Evolutionary conservation across 331 rosid species (phyloP).

Genomic region (Dryas integrifolia): DNA sequence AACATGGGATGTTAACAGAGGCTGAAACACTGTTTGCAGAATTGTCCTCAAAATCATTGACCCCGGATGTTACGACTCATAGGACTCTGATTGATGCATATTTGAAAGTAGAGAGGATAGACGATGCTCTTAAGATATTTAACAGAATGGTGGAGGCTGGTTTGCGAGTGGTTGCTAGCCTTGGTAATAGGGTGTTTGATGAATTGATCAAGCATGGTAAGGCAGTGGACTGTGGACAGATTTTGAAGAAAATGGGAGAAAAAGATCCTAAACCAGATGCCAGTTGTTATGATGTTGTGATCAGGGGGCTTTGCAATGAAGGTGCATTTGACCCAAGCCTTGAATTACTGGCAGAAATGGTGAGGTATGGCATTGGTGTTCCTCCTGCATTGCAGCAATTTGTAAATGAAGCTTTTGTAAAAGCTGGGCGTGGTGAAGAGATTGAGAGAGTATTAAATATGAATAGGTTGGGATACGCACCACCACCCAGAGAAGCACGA

Average conservation of each 20-base stretch:
- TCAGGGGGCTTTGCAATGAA: constrained; percentile 69
- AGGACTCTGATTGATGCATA: constrained; percentile 73
- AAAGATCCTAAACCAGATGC: constrained; percentile 89
- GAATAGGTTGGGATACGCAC: constrained; percentile 41
- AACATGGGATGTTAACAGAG: constrained; percentile 63
- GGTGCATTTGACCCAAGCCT: constrained; percentile 52
- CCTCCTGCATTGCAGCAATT: constrained; percentile 55
- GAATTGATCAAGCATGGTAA: constrained; percentile 70
- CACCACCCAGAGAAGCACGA: constrained; percentile 20
- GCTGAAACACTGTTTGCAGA: constrained; percentile 72
- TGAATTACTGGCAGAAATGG: constrained; percentile 59
- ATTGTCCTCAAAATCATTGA: constrained; percentile 68
- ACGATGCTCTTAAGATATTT: constrained; percentile 65
- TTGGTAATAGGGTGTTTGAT: constrained; percentile 66
- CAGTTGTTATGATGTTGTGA: constrained; percentile 77
- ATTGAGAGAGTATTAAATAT: constrained; percentile 53
- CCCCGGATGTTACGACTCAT: constrained; percentile 80
- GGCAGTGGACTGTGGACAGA: constrained; percentile 58
- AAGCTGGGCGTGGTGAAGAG: constrained; percentile 71
- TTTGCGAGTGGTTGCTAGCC: constrained; percentile 80
- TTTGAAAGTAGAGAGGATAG: constrained; percentile 58
- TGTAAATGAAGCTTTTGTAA: constrained; percentile 49
- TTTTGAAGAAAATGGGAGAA: constrained; percentile 90
- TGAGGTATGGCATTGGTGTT: constrained; percentile 76
- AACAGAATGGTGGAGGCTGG: constrained; percentile 83